Conservation (phyloP, 106 monocot genomes). For the Agapanthus africanus region DNA sequence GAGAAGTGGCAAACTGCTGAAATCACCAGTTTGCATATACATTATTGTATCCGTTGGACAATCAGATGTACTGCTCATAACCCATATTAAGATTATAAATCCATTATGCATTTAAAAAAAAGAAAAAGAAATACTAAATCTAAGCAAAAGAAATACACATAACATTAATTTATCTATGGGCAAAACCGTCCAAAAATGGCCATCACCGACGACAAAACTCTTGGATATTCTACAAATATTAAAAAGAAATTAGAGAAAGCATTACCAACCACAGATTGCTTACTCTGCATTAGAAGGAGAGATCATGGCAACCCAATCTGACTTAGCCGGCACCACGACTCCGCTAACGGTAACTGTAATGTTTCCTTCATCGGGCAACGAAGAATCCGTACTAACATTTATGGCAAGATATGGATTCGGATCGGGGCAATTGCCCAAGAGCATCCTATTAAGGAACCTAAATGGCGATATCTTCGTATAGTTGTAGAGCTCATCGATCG, state of each 20-base stretch:
- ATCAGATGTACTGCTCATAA: slow-evolving; percentile 24
- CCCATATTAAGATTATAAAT: background rate
- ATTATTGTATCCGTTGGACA: slow-evolving; percentile 35
- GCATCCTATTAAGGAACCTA: slow-evolving; percentile 43
- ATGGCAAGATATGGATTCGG: slow-evolving; percentile 40
- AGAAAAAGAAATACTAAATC: background rate
- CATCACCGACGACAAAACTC: too few relatives aligned
- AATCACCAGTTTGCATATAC: slow-evolving; percentile 60
- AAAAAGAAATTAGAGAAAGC: too few relatives aligned
- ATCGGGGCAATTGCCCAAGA: slow-evolving; percentile 25
- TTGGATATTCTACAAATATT: too few relatives aligned
- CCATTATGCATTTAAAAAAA: too few relatives aligned
- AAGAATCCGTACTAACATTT: slow-evolving; percentile 16
- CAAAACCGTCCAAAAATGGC: too few relatives aligned
- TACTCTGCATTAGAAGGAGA: slow-evolving; percentile 54
- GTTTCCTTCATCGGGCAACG: slow-evolving; percentile 34
- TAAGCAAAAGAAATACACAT: too few relatives aligned
- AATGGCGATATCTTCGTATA: slow-evolving; percentile 39
- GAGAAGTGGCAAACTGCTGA: slow-evolving; percentile 53
- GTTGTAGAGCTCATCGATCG: slow-evolving; percentile 1
- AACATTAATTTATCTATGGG: too few relatives aligned
- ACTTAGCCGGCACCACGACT: slow-evolving; percentile 29
- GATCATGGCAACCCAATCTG: slow-evolving; percentile 75
- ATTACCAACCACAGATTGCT: too few relatives aligned
- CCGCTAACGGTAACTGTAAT: slow-evolving; percentile 58